phyloP scores from a whole-genome alignment of 208 protist species.

The Endotrypanum monterogeii region DNA sequence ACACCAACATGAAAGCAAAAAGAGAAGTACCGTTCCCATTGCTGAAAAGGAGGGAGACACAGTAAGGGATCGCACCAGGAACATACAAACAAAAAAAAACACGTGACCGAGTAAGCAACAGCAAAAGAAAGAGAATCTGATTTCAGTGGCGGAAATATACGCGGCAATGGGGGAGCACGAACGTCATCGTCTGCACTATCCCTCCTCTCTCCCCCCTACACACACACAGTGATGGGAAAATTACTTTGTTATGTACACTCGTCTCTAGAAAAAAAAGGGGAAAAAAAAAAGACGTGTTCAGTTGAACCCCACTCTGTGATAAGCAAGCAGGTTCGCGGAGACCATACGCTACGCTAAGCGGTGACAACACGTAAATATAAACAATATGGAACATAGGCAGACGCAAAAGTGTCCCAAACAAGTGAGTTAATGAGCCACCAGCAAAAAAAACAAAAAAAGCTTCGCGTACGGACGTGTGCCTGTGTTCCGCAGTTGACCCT shows the following conservation, averaged over 20 bases:
- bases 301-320: not conserved
- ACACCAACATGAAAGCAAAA: too few species aligned
- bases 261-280: not conserved
- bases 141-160: not conserved
- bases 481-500: not conserved
- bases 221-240: not conserved
- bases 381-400: not conserved
- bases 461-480: not conserved
- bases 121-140: not conserved
- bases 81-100: not conserved
- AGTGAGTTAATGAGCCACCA: not conserved
- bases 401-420: not conserved
- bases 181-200: too few species aligned
- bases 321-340: not conserved
- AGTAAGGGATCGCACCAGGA: too few species aligned
- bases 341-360: not conserved
- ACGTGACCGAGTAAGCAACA: conserved; percentile 3
- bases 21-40: not conserved
- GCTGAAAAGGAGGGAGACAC: not conserved
- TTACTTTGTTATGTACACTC: too few species aligned
- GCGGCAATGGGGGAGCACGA: not conserved
- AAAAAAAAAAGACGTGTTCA: not conserved
- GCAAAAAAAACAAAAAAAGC: not conserved
- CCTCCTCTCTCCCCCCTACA: too few species aligned
- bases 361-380: not conserved